Base-by-base conservation (phyloP, 164 flowering plant genomes). In the Paratinospora sagittata region DNA sequence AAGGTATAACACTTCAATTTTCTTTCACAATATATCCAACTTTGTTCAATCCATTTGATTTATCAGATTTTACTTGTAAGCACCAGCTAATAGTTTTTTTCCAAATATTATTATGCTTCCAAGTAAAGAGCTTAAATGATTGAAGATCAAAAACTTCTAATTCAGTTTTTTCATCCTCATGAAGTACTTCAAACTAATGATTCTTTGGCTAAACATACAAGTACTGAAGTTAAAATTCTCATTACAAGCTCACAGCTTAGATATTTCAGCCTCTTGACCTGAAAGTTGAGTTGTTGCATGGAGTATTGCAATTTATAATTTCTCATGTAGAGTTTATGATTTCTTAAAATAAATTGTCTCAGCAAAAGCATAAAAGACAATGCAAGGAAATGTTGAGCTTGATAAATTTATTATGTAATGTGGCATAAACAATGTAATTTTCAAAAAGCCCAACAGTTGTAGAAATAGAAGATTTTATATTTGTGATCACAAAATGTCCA, bases 1-100 rank as follows among this genome's bases (percentile, higher is more conserved):
- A 88, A 87, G 96, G 98, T 93, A n/a, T n/a, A n/a, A 69, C 52
- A 66, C 66, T 68, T 47, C 5, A 12, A 26, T 14, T 14, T 43
- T 1, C 8, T 10, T 55, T 17, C 27, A 16, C 30, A 23, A 2
- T 3, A 16, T 52, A 16, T 16, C 58, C n/a, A 52, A 17, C 23
- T 52, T 52, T 39, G 10, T 39, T 39, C 0, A 21, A 52, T 52
- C n/a, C n/a, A 52, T 52, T 52, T 16, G n/a, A 21, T 52, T 52
- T 19, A 19, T 17, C 2, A 52, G 58, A 49, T 49, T 4, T 2
- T 52, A 16, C 16, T 4, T n/a, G 7, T 17, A 14, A 52, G 58
- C 58, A 52, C 2, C n/a, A 16, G 19, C 16, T 16, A 52, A 52
- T 8, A 17, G 55, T 49, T 49, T 49, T 49, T 13, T 17, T 52